A percentile compares a stretch with the other conserved stretches of the same genome.
Conservation (phyloP, 805 yeast genomes). For the Candida odintsovae region DNA sequence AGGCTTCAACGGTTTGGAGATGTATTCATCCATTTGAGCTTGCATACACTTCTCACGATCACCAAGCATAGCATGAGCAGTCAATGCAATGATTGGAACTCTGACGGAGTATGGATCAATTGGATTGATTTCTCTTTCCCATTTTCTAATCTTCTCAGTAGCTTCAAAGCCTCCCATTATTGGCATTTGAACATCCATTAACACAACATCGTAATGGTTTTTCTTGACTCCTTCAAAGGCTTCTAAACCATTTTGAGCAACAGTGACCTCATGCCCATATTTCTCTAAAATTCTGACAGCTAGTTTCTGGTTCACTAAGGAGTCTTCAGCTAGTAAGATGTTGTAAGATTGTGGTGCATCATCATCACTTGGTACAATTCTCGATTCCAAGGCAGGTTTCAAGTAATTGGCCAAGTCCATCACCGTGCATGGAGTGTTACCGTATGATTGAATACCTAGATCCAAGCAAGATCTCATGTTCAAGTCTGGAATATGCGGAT, state of each 20-base stretch:
- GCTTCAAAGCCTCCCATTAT: constrained; percentile 95
- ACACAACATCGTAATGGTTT: constrained; percentile 70
- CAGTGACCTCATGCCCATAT: constrained; percentile 78
- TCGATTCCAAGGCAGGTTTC: constrained; percentile 78
- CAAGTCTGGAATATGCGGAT: constrained; percentile 70
- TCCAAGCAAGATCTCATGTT: constrained; percentile 79
- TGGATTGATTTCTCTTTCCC: constrained; percentile 78
- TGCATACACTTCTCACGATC: constrained; percentile 80
- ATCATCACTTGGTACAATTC: constrained; percentile 72
- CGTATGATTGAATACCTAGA: constrained; percentile 81
- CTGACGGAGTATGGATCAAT: constrained; percentile 65
- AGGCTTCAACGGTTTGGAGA: constrained; percentile 81
- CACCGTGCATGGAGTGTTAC: constrained; percentile 80
- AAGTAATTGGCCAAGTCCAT: constrained; percentile 77
- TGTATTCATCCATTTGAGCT: constrained; percentile 88
- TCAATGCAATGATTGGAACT: constrained; percentile 83
- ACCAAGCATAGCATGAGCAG: constrained; percentile 94
- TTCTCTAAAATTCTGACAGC: constrained; percentile 83
- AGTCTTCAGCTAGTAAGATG: constrained; percentile 79
- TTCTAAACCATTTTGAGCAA: constrained; percentile 80
- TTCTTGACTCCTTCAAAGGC: constrained; percentile 72
- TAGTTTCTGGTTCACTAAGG: constrained; percentile 78
- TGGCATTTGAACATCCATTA: constrained; percentile 95
- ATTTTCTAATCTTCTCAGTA: constrained; percentile 76
- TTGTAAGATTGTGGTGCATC: constrained; percentile 73